Conservation (phyloP, 257 asterid species). For the Solanum tarapatanum region DNA sequence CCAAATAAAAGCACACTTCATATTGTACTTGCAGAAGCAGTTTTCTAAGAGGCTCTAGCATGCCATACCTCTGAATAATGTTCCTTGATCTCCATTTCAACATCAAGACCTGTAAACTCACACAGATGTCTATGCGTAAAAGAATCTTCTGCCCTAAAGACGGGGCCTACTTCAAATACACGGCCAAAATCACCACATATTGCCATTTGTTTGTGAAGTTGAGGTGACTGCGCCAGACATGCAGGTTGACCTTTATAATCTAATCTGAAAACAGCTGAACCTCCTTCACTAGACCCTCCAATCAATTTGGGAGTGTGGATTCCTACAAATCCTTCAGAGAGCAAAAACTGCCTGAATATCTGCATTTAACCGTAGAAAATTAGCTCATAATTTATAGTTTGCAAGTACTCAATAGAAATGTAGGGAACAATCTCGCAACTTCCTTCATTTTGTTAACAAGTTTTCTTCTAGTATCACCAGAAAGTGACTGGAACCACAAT, state of each 20-base stretch:
- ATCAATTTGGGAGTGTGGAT: constrained; percentile 81
- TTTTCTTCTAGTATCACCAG: not conserved
- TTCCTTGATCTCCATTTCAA: constrained; percentile 89
- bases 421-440: not conserved
- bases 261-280: constrained; percentile 77
- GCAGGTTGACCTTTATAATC: constrained; percentile 84
- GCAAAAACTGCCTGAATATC: constrained; percentile 58
- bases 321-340: constrained; percentile 49
- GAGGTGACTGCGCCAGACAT: constrained; percentile 93
- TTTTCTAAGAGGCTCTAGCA: not conserved
- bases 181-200: constrained; percentile 81
- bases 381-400: not conserved
- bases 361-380: constrained; percentile 5
- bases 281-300: constrained; percentile 95
- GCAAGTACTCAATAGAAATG: not conserved
- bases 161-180: constrained; percentile 86
- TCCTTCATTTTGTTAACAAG: not conserved
- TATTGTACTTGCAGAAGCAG: not conserved
- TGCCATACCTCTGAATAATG: constrained; percentile 72
- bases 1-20: not conserved
- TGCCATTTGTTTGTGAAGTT: constrained; percentile 87
- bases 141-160: constrained; percentile 87
- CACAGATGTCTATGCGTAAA: constrained; percentile 92
- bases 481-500: not conserved
- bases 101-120: constrained; percentile 90